Conservation (phyloP, 345 rosid species). For the Camelina hispida region DNA sequence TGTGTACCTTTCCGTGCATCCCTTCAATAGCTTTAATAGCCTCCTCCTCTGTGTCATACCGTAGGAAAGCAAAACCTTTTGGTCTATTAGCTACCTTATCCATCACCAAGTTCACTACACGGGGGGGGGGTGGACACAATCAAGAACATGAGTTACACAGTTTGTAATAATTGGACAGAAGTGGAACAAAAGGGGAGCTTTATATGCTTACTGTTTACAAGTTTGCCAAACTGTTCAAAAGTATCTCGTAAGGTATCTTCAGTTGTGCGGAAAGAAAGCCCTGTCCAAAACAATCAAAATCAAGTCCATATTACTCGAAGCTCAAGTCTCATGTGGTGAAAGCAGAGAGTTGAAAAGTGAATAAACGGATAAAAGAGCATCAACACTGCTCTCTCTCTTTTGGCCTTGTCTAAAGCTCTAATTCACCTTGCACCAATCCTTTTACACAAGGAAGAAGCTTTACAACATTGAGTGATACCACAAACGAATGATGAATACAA, state of each 20-base stretch:
- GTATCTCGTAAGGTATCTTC: slow-evolving; percentile 73
- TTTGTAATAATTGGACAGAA: not conserved
- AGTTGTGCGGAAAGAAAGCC: slow-evolving; percentile 81
- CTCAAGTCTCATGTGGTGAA: not conserved
- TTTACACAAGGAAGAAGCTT: not conserved
- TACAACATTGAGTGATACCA: not conserved
- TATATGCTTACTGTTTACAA: slow-evolving; percentile 57
- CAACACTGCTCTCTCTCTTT: not conserved
- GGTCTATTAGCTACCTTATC: slow-evolving; percentile 80
- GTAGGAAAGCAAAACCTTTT: slow-evolving; percentile 79
- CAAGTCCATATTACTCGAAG: not conserved
- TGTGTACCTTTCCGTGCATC: slow-evolving; percentile 84
- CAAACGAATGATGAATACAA: not conserved
- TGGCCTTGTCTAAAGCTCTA: not conserved
- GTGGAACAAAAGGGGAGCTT: slow-evolving; percentile 3
- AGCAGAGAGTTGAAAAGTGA: not conserved
- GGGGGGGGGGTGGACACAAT: not conserved
- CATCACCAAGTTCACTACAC: slow-evolving; percentile 76
- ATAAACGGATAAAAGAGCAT: not conserved
- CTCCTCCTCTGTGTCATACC: slow-evolving; percentile 74
- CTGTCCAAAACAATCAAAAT: slow-evolving; percentile 44
- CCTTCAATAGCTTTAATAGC: slow-evolving; percentile 73
- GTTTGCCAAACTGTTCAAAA: slow-evolving; percentile 68
- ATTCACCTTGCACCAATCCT: not conserved
- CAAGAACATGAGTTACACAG: slow-evolving; percentile 11